Conservation (phyloP, 495 filamentous ascomycete genomes). For the Talaromyces nanjingensis region DNA sequence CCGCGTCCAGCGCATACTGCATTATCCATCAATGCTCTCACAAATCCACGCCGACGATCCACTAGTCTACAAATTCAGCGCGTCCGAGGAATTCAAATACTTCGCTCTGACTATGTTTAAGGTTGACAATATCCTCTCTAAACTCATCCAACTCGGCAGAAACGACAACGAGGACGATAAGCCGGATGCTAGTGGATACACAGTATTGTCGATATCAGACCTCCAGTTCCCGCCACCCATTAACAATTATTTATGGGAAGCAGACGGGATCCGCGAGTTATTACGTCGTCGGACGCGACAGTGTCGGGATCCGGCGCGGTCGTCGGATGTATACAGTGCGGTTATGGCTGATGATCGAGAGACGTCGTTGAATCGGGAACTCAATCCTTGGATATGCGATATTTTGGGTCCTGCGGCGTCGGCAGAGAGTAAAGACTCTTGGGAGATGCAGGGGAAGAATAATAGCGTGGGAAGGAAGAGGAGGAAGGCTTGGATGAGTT, state of each 20-base stretch:
- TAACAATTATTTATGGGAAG: background rate
- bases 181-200: background rate
- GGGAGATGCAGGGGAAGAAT: background rate
- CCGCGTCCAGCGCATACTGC: conserved; percentile 1
- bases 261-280: conserved; percentile 2
- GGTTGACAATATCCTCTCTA: background rate
- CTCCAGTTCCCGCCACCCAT: conserved; percentile 4
- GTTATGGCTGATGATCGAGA: background rate
- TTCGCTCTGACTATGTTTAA: conserved; percentile 5
- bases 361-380: background rate
- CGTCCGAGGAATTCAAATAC: conserved; percentile 7
- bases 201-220: background rate
- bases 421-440: too few species aligned
- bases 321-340: background rate
- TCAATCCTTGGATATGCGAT: conserved; percentile 6
- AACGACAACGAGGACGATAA: background rate
- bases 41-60: conserved; percentile 4
- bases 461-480: background rate
- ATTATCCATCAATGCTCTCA: conserved; percentile 6
- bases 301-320: background rate
- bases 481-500: conserved; percentile 7
- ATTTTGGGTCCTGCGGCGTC: background rate
- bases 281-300: conserved; percentile 1
- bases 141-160: background rate
- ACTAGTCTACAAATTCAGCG: background rate